Evolutionary conservation across 2,329 filamentous ascomycete genomes (phyloP).

Genomic region (Xylariales sp.): DNA sequence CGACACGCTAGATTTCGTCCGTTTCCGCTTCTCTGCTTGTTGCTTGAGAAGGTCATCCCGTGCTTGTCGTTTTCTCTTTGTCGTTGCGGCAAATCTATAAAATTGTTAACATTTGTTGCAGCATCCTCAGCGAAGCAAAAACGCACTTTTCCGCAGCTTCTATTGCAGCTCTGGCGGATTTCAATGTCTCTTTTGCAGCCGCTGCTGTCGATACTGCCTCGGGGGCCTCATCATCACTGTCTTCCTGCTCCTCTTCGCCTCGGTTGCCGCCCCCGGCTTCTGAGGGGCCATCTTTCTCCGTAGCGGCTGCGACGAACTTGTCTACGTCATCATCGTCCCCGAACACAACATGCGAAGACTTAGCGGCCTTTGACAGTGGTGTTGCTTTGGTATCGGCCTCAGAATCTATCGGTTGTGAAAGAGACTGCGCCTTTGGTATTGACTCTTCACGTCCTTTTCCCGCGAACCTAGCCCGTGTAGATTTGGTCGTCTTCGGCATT

Average conservation of each 20-base stretch:
- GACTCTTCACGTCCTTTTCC: slow-evolving; percentile 24
- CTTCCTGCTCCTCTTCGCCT: slow-evolving; percentile 54
- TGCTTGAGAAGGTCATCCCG: slow-evolving; percentile 65
- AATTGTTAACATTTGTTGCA: slow-evolving; percentile 28
- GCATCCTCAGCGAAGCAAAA: background rate
- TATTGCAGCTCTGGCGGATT: slow-evolving; percentile 59
- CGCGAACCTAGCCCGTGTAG: slow-evolving; percentile 45
- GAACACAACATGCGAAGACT: slow-evolving; percentile 49
- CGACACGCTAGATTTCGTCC: slow-evolving; percentile 32
- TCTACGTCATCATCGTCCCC: slow-evolving; percentile 51
- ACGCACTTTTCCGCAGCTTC: slow-evolving; percentile 65
- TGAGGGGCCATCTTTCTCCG: slow-evolving; percentile 32
- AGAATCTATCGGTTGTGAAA: slow-evolving; percentile 28
- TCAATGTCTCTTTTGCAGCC: slow-evolving; percentile 60
- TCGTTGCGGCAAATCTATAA: slow-evolving; percentile 60
- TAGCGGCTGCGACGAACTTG: slow-evolving; percentile 47
- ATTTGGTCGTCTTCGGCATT: slow-evolving; percentile 40
- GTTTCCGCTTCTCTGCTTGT: slow-evolving; percentile 64
- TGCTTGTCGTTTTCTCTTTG: slow-evolving; percentile 67
- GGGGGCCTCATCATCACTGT: slow-evolving; percentile 64
- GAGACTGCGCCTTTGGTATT: background rate
- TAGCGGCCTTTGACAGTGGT: slow-evolving; percentile 39
- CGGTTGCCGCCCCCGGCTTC: slow-evolving; percentile 23
- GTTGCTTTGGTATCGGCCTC: slow-evolving; percentile 36
- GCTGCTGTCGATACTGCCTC: slow-evolving; percentile 67